Percentiles rank a stretch among this genome's conserved stretches.
These are phyloP conservation scores for Tylopilus felleus DNA, from an alignment of 768 basidiomycete genomes.

Conservation along the genomic window DNA sequence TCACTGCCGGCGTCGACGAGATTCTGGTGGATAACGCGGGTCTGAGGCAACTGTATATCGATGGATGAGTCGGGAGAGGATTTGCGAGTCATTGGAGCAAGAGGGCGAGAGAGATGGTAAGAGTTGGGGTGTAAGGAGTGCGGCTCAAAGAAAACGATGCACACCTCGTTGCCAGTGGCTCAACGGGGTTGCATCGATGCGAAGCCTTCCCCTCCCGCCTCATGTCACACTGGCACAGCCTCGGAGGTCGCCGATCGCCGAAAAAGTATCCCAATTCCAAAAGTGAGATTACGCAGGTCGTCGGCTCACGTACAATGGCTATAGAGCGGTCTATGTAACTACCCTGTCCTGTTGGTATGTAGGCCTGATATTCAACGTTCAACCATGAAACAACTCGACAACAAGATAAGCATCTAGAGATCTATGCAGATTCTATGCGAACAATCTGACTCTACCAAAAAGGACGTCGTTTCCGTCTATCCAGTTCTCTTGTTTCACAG, in stretches of 20 bases:
- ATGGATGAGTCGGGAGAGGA: background rate
- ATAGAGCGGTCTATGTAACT: too few species aligned
- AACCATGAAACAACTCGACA: too few species aligned
- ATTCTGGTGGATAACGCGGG: slow-evolving; percentile 27
- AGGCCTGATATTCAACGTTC: too few species aligned
- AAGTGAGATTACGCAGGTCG: background rate
- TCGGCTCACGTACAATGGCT: too few species aligned
- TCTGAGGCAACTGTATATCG: slow-evolving; percentile 6
- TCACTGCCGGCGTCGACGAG: slow-evolving; percentile 25
- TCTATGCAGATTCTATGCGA: background rate
- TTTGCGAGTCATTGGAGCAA: slow-evolving; percentile 2
- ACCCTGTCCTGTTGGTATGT: background rate
- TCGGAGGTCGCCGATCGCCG: background rate
- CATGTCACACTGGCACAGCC: background rate
- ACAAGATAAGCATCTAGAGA: background rate
- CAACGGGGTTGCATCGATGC: background rate
- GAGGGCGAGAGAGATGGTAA: background rate
- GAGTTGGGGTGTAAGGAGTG: slow-evolving; percentile 1
- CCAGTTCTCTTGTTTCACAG: slow-evolving; percentile 15
- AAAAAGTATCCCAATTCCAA: background rate
- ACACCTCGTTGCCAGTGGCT: background rate
- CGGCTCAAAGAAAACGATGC: slow-evolving; percentile 4
- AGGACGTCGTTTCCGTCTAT: slow-evolving; percentile 8
- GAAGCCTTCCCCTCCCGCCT: background rate
- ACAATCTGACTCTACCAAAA: background rate